Evolutionary conservation across 768 basidiomycete species (phyloP).

Genomic region (Exsudoporus frostii): DNA sequence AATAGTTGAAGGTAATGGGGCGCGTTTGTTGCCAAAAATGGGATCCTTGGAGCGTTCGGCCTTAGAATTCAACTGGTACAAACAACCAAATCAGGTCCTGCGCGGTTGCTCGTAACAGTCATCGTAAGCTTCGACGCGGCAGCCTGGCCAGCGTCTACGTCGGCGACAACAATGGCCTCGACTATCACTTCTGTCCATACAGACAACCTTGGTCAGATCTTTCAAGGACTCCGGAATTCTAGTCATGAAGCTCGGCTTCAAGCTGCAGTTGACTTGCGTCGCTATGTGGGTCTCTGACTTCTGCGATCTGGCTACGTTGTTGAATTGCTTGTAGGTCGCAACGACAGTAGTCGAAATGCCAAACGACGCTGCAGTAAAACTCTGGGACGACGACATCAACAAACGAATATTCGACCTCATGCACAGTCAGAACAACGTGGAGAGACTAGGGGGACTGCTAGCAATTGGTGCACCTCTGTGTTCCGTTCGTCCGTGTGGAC

Average conservation of each 20-base stretch:
- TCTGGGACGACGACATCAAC: conserved; percentile 86
- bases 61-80: conserved; percentile 29
- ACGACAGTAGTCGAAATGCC: conserved; percentile 76
- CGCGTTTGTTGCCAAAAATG: conserved; percentile 7
- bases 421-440: conserved; percentile 72
- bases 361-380: conserved; percentile 72
- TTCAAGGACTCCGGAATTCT: conserved; percentile 61
- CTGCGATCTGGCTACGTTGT: conserved; percentile 6
- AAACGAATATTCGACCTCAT: conserved; percentile 76
- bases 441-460: conserved; percentile 82
- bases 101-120: background rate
- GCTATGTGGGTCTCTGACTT: conserved; percentile 54
- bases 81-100: conserved; percentile 23
- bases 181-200: conserved; percentile 52
- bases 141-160: conserved; percentile 4
- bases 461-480: conserved; percentile 67
- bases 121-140: conserved; percentile 8
- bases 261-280: conserved; percentile 68
- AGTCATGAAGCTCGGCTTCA: conserved; percentile 61
- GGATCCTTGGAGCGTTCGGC: conserved; percentile 11
- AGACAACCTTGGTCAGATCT: conserved; percentile 65
- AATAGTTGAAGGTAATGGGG: background rate
- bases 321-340: conserved; percentile 50
- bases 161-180: conserved; percentile 54
- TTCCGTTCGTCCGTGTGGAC: background rate